Conservation (phyloP, 257 asterid genomes). For the Ilex asprella region DNA sequence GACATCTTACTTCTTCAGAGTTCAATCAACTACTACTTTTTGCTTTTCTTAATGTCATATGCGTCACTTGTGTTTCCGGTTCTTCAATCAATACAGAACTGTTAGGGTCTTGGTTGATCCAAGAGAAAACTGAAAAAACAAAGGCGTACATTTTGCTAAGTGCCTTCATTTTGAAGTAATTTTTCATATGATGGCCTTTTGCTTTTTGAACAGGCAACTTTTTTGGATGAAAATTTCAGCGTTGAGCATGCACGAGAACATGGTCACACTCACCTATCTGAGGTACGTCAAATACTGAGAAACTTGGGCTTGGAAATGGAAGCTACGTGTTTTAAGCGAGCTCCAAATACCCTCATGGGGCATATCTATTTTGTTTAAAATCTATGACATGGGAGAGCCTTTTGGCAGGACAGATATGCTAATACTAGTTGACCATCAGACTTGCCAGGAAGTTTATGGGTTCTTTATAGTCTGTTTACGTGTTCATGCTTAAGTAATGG, state of each 20-base stretch:
- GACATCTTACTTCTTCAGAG: too few relatives aligned
- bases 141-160: neutral
- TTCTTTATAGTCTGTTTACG: too few relatives aligned
- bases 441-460: neutral
- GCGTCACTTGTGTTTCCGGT: too few relatives aligned
- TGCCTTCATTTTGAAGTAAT: neutral
- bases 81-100: too few relatives aligned
- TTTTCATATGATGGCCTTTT: neutral
- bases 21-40: too few relatives aligned
- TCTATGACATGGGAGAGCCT: neutral
- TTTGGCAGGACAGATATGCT: neutral
- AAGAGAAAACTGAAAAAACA: neutral
- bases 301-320: neutral
- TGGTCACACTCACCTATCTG: slow-evolving; percentile 86
- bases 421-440: neutral
- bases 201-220: slow-evolving; percentile 66
- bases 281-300: slow-evolving; percentile 38
- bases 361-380: neutral
- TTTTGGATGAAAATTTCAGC: slow-evolving; percentile 70
- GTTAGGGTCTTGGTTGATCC: neutral
- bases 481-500: neutral
- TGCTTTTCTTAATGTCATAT: too few relatives aligned
- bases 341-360: too few relatives aligned
- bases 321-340: neutral
- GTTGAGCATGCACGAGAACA: slow-evolving; percentile 82